These are phyloP conservation scores for Amphicarpaea edgeworthii DNA, from an alignment of 306 rosid species.

Conservation along the genomic window DNA sequence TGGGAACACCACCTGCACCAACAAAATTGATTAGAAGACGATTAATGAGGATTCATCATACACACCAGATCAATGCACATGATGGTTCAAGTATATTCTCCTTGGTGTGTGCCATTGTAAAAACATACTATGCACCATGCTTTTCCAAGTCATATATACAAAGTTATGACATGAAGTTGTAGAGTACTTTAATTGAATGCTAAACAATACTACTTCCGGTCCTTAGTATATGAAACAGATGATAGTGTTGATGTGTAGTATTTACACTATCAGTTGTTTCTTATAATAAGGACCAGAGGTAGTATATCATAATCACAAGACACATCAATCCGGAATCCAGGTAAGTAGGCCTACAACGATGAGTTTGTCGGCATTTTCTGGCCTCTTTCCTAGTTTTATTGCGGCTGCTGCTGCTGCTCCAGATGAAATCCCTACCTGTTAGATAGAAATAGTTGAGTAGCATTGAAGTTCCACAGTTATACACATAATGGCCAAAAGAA, in stretches of 20 bases:
- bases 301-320: not conserved
- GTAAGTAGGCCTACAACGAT: conserved; percentile 52
- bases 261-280: no score
- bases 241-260: no score
- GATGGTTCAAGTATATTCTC: not conserved
- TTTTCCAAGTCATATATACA: not conserved
- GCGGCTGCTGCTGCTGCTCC: conserved; percentile 75
- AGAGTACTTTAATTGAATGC: not conserved
- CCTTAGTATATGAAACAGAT: no score
- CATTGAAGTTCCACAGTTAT: not conserved
- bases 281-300: no score
- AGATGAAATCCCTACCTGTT: conserved; percentile 73
- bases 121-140: not conserved
- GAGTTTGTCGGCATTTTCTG: conserved; percentile 60
- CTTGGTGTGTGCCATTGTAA: not conserved
- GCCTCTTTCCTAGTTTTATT: conserved; percentile 54
- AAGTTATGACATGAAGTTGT: conserved; percentile 3
- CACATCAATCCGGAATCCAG: not conserved
- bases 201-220: no score
- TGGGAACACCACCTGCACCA: conserved; percentile 60
- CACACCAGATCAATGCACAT: not conserved
- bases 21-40: not conserved
- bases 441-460: no score
- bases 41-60: not conserved
- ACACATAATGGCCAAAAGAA: not conserved